Evolutionary conservation across 1,139 yeast species (phyloP).

Genomic region (Zygoascus sp.): DNA sequence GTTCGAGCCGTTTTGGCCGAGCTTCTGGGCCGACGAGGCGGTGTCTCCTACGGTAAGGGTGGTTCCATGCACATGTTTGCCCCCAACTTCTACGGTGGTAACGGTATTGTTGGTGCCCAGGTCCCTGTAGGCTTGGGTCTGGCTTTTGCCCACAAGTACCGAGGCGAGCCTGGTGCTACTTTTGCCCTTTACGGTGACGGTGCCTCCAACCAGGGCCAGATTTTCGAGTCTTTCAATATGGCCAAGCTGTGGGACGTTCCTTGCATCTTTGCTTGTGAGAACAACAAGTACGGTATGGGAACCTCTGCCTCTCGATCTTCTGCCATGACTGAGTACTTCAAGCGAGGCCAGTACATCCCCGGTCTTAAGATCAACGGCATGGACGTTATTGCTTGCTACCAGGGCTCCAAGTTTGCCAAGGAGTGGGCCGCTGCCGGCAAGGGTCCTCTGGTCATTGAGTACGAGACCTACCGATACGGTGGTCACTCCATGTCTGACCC

Average conservation of each 20-base stretch:
- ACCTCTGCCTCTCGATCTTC: slow-evolving; percentile 95
- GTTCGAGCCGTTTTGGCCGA: slow-evolving; percentile 90
- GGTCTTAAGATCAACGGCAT: slow-evolving; percentile 98
- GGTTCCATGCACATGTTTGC: slow-evolving; percentile 99
- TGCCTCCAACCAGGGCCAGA: slow-evolving; percentile 99
- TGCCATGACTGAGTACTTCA: slow-evolving; percentile 93
- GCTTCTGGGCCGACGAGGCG: slow-evolving; percentile 92
- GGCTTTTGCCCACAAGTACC: slow-evolving; percentile 95
- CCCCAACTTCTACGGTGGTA: slow-evolving; percentile 95
- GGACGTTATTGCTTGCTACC: slow-evolving; percentile 94
- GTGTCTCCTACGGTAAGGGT: slow-evolving; percentile 96
- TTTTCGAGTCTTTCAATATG: slow-evolving; percentile 96
- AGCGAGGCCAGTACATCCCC: slow-evolving; percentile 99
- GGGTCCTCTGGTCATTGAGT: slow-evolving; percentile 94
- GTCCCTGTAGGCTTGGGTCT: slow-evolving; percentile 97
- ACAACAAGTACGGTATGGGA: slow-evolving; percentile 99
- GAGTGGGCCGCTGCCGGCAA: slow-evolving; percentile 92
- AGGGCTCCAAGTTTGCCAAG: slow-evolving; percentile 94
- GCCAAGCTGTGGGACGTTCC: slow-evolving; percentile 98
- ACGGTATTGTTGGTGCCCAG: slow-evolving; percentile 99
- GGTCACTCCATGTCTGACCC: slow-evolving; percentile 99
- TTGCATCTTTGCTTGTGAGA: slow-evolving; percentile 91
- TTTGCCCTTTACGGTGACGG: slow-evolving; percentile 97
- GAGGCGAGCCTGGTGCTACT: slow-evolving; percentile 67
- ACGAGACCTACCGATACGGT: slow-evolving; percentile 98